phyloP scores from a whole-genome alignment of 2,329 filamentous ascomycete species.

The Beauveria sp. region DNA sequence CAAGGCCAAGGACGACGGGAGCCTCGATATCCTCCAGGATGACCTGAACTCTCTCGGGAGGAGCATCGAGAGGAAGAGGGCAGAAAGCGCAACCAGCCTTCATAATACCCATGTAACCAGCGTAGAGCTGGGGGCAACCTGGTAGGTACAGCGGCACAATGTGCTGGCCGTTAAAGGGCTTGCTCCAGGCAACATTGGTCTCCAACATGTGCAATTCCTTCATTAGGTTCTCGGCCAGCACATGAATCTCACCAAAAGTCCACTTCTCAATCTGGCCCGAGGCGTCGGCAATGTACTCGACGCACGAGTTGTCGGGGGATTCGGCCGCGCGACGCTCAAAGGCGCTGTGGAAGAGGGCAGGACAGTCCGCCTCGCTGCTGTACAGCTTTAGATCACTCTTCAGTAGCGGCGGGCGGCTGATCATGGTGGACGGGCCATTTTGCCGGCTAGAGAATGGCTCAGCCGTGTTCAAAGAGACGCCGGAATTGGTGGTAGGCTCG shows the following conservation, averaged over 20 bases:
- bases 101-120: conserved; percentile 14
- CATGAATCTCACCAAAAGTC: conserved; percentile 4
- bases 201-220: conserved; percentile 8
- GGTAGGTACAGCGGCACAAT: conserved; percentile 29
- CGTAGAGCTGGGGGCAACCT: conserved; percentile 9
- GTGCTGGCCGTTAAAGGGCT: conserved; percentile 19
- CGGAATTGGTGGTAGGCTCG: not conserved
- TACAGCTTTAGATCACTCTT: conserved; percentile 8
- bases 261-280: conserved; percentile 5
- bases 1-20: conserved; percentile 13
- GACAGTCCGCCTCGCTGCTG: conserved; percentile 1
- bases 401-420: conserved; percentile 7
- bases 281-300: conserved; percentile 10
- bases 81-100: conserved; percentile 10
- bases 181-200: conserved; percentile 38
- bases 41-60: conserved; percentile 8
- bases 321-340: conserved; percentile 10
- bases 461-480: not conserved
- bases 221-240: not conserved
- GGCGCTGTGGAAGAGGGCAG: conserved; percentile 8
- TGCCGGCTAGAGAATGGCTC: conserved; percentile 7
- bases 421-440: conserved; percentile 7
- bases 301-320: conserved; percentile 2
- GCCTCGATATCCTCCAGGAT: conserved; percentile 9
- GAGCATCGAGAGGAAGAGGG: conserved; percentile 9